These are phyloP conservation scores for Anacardium occidentale DNA, from an alignment of 345 rosid genomes.

Conservation along the genomic window DNA sequence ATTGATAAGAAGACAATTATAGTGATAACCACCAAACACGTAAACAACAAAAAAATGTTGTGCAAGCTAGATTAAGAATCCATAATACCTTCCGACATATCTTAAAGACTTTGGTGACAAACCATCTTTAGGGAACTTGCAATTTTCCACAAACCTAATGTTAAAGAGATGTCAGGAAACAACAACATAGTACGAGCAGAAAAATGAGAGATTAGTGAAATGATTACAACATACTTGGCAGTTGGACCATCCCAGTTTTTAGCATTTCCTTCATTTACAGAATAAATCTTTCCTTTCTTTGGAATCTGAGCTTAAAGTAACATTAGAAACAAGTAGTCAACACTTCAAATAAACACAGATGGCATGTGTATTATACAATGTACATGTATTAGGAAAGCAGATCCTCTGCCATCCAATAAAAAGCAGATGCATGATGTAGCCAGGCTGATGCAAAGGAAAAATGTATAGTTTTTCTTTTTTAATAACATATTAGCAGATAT, in stretches of 20 bases:
- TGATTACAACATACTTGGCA: slow-evolving; percentile 53
- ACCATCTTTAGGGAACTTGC: slow-evolving; percentile 95
- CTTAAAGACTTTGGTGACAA: slow-evolving; percentile 82
- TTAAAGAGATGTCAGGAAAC: slow-evolving; percentile 6
- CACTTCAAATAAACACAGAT: slow-evolving; percentile 2
- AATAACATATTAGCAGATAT: slow-evolving; percentile 10
- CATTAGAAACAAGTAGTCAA: slow-evolving; percentile 6
- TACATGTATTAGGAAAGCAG: background rate
- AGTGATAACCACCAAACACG: background rate
- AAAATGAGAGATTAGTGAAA: slow-evolving; percentile 1
- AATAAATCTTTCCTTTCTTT: slow-evolving; percentile 86
- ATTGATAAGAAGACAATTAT: background rate
- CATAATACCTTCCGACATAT: slow-evolving; percentile 84
- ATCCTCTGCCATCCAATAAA: background rate
- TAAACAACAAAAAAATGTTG: background rate
- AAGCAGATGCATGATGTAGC: background rate
- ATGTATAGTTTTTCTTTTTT: background rate
- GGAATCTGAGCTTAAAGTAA: slow-evolving; percentile 59
- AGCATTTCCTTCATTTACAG: slow-evolving; percentile 98
- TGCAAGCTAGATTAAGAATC: background rate
- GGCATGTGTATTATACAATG: background rate
- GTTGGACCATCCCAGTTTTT: slow-evolving; percentile 96
- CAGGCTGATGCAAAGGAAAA: background rate
- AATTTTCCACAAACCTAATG: slow-evolving; percentile 79
- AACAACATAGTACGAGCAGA: slow-evolving; percentile 8